Evolutionary conservation across 345 rosid genomes (phyloP).

Genomic region (Raphanus sativus): DNA sequence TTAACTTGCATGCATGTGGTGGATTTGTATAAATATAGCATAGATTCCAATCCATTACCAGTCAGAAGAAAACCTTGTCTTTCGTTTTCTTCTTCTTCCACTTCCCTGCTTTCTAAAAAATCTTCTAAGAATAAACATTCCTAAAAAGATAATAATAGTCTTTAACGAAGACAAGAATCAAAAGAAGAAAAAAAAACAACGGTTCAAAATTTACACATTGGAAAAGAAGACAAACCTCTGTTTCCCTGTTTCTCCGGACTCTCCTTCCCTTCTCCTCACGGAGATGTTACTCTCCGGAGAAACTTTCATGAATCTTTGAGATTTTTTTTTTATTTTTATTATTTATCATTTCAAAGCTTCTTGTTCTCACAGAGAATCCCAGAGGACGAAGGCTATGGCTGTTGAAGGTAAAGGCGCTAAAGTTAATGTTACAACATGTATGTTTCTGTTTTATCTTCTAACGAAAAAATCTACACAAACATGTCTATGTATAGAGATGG

Average conservation of each 20-base stretch:
- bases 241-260: conserved; percentile 13
- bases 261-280: conserved; percentile 24
- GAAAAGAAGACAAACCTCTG: conserved; percentile 18
- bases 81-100: not conserved
- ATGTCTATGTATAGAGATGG: conserved; percentile 33
- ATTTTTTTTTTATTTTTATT: not conserved
- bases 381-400: conserved; percentile 27
- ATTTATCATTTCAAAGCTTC: conserved; percentile 21
- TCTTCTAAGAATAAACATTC: conserved; percentile 49
- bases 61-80: conserved; percentile 14
- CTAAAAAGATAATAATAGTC: conserved; percentile 40
- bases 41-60: conserved; percentile 29
- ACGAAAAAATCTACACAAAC: not conserved
- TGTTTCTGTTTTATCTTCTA: not conserved
- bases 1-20: conserved; percentile 34
- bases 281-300: conserved; percentile 30
- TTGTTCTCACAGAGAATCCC: conserved; percentile 3
- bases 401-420: conserved; percentile 32
- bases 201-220: not conserved
- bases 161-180: not conserved
- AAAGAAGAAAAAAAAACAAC: not conserved
- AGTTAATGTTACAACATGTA: not conserved
- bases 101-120: conserved; percentile 6
- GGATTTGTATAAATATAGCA: conserved; percentile 50
- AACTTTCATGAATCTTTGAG: conserved; percentile 21